Conservation (phyloP, 2,329 filamentous ascomycete species). For the Hymenoscyphus repandus region DNA sequence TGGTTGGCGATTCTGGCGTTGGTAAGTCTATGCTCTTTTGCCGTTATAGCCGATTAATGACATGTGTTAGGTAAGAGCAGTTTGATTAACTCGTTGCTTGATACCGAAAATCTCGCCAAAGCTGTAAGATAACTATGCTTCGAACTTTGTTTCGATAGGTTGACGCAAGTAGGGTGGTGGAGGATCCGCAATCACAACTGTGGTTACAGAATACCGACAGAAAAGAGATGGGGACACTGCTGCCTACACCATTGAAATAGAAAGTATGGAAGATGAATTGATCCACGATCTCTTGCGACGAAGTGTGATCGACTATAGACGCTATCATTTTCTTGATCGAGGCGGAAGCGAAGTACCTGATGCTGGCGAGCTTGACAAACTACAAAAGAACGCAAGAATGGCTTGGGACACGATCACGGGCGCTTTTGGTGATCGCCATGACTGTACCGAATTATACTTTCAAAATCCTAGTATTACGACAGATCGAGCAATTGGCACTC, state of each 20-base stretch:
- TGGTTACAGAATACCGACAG: slow-evolving; percentile 12
- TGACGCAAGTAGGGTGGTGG: slow-evolving; percentile 6
- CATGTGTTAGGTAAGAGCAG: slow-evolving; percentile 12
- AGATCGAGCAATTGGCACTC: slow-evolving; percentile 7
- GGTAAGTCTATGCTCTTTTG: slow-evolving; percentile 5
- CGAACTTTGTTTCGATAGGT: neutral
- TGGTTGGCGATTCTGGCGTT: slow-evolving; percentile 16
- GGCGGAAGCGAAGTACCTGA: neutral
- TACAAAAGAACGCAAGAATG: slow-evolving; percentile 6
- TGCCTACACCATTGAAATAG: slow-evolving; percentile 11
- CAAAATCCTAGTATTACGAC: neutral
- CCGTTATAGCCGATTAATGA: slow-evolving; percentile 1
- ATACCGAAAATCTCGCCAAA: slow-evolving; percentile 9
- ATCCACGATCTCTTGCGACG: slow-evolving; percentile 13
- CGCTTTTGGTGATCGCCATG: slow-evolving; percentile 6
- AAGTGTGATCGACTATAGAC: slow-evolving; percentile 12
- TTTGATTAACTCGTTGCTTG: slow-evolving; percentile 14
- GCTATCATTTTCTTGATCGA: slow-evolving; percentile 10
- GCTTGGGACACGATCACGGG: slow-evolving; percentile 12
- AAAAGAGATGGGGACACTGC: slow-evolving; percentile 8
- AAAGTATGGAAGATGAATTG: slow-evolving; percentile 11
- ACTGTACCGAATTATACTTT: slow-evolving; percentile 7
- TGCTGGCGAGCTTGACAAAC: slow-evolving; percentile 1
- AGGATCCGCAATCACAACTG: slow-evolving; percentile 10
- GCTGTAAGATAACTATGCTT: slow-evolving; percentile 5